Conservation (phyloP, 306 rosid genomes). For the Dalbergia cochinchinensis region DNA sequence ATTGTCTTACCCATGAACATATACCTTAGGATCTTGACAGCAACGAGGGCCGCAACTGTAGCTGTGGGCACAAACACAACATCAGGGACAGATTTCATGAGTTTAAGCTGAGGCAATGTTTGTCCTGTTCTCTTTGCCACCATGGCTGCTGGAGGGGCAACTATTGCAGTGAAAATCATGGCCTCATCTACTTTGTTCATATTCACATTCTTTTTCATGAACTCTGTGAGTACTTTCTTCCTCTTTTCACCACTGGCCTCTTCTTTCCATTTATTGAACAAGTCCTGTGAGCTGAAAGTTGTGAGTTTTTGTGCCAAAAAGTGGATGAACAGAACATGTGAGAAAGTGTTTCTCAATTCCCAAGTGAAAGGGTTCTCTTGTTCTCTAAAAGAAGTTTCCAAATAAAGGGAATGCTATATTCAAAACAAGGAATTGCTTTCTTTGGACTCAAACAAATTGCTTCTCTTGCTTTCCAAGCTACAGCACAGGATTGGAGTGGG, state of each 20-base stretch:
- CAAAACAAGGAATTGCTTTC: neutral
- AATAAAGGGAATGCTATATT: neutral
- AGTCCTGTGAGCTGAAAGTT: conserved; percentile 41
- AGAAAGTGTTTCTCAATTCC: neutral
- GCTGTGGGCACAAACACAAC: conserved; percentile 70
- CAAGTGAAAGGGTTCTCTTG: neutral
- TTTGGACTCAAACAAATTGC: neutral
- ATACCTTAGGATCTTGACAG: conserved; percentile 55
- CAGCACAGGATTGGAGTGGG: too few relatives aligned
- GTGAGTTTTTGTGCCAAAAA: neutral
- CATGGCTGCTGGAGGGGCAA: conserved; percentile 79
- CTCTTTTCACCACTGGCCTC: neutral
- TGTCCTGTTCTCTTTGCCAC: conserved; percentile 63
- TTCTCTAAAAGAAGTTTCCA: neutral
- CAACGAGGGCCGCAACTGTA: conserved; percentile 62
- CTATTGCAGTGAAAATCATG: conserved; percentile 63
- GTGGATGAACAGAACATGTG: neutral
- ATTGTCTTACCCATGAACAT: conserved; percentile 26
- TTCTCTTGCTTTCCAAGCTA: too few relatives aligned
- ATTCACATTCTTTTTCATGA: conserved; percentile 52
- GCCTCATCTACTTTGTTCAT: conserved; percentile 51
- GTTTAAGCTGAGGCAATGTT: conserved; percentile 57
- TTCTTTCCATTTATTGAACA: conserved; percentile 36
- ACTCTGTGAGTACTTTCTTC: conserved; percentile 23
- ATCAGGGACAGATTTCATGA: conserved; percentile 69